Percentiles rank a stretch among this genome's conserved stretches.
Conservation (phyloP, 768 basidiomycete species). For the Boletus reticulatus region DNA sequence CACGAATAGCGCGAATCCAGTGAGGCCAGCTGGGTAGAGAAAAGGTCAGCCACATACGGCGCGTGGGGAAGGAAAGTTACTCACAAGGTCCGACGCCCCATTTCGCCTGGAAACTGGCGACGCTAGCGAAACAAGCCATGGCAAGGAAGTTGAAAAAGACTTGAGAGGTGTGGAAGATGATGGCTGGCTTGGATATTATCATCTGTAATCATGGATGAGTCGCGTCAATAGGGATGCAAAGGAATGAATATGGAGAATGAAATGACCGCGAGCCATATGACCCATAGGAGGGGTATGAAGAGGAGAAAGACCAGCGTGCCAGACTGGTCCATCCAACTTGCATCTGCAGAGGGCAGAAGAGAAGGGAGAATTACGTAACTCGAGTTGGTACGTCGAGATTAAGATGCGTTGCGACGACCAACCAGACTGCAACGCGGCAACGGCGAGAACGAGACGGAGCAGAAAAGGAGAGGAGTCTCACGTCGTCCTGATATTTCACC, state of each 20-base stretch:
- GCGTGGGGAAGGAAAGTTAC: constrained; percentile 31
- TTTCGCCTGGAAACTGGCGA: constrained; percentile 85
- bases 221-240: constrained; percentile 16
- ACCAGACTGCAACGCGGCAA: constrained; percentile 17
- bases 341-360: constrained; percentile 30
- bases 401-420: constrained; percentile 15
- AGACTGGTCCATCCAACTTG: constrained; percentile 38
- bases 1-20: constrained; percentile 83
- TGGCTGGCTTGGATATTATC: constrained; percentile 83
- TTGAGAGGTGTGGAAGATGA: constrained; percentile 74
- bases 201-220: constrained; percentile 47
- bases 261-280: constrained; percentile 69
- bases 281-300: constrained; percentile 61
- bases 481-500: constrained; percentile 68
- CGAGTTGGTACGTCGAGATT: constrained; percentile 23
- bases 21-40: constrained; percentile 66
- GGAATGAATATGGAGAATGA: constrained; percentile 5
- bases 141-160: constrained; percentile 92
- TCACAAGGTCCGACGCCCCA: constrained; percentile 83
- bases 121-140: constrained; percentile 88
- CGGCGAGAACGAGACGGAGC: neutral
- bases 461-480: constrained; percentile 39
- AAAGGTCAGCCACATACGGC: constrained; percentile 9
- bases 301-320: constrained; percentile 59
- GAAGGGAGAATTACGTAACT: constrained; percentile 32